These are phyloP conservation scores for Populus hybrid DNA, from an alignment of 441 rosid genomes.

Conservation along the genomic window DNA sequence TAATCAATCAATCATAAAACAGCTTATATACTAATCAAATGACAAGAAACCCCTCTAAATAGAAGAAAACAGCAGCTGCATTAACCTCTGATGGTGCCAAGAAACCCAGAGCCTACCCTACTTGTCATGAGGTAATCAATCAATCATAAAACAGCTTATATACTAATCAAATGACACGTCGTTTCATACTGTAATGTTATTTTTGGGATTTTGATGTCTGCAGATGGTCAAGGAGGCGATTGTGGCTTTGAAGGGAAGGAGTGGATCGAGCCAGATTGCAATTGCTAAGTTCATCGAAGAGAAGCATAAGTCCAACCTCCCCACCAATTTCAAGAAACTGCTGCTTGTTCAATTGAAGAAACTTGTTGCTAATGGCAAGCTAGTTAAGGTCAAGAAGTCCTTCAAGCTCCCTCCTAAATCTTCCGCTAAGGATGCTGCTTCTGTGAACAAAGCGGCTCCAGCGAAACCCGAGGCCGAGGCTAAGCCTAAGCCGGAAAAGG, in stretches of 20 bases:
- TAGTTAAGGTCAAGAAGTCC: slow-evolving; percentile 16
- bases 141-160: too few relatives aligned
- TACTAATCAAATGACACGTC: too few relatives aligned
- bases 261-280: slow-evolving; percentile 15
- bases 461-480: slow-evolving; percentile 5
- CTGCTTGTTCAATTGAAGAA: slow-evolving; percentile 14
- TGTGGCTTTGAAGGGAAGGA: slow-evolving; percentile 12
- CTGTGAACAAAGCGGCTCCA: slow-evolving; percentile 15
- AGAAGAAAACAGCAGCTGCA: slow-evolving; percentile 6
- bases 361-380: slow-evolving; percentile 17
- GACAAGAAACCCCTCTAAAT: slow-evolving; percentile 2
- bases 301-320: slow-evolving; percentile 13
- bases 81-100: slow-evolving; percentile 3
- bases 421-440: slow-evolving; percentile 12
- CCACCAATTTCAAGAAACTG: slow-evolving; percentile 9
- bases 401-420: slow-evolving; percentile 17
- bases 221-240: slow-evolving; percentile 18
- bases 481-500: slow-evolving; percentile 2
- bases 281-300: slow-evolving; percentile 16
- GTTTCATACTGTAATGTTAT: neutral
- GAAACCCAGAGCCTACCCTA: slow-evolving; percentile 24
- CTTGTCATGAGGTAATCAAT: too few relatives aligned
- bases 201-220: neutral
- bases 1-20: too few relatives aligned
- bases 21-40: too few relatives aligned